Evolutionary conservation across 768 basidiomycete species (phyloP), one percentile per base, ranked within the genome.

Genomic region (Erythrobasidium yunnanense): DNA sequence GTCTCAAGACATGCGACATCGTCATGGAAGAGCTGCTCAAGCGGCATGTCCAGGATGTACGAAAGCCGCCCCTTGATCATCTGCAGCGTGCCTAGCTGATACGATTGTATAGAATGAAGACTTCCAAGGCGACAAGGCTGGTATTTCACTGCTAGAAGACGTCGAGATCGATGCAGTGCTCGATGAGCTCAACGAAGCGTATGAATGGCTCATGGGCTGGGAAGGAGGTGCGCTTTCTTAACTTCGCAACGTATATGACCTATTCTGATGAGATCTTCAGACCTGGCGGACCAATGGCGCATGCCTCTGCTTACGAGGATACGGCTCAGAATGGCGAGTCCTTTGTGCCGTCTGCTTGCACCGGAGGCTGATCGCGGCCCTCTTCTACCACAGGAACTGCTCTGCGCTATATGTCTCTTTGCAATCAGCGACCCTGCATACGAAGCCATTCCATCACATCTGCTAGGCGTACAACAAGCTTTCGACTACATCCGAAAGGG

Each of bases 1-100:
- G 17, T n/a, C 60, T 63, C 60, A 63, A 63, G 25, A 63, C 60
- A 4, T 63, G 60, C 47, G 60, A 63, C 30, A 25, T 63, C 23
- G 46, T 32, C 45, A 63, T 51, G 42, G 60, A 63, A 32, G 60
- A 63, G 49, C 20, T 63, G 46, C 27, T 63, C 6, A 63, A 63
- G 38, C 4, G 47, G 27, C 60, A 63, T 38, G 47, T 51, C 18
- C 20, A 50, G 29, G 60, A 63, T 22, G 60, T 63, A 25, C 4
- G 47, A 33, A n/a, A 20, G 8, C 25, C 5, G 11, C 5, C 23
- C 22, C 33, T 11, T 11, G 15, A 32, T 5, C 2, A 25, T 32
- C 27, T 29, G 5, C 3, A 49, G 52, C 8, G 23, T 3, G 20
- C 27, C 22, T 2, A 33, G 4, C 46, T 63, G 8, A 32, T 7